A percentile compares a stretch with the other conserved stretches of the same genome.
Evolutionary conservation across 2,329 filamentous ascomycete species (phyloP).

Genomic region (Taxawa tesnikishii): DNA sequence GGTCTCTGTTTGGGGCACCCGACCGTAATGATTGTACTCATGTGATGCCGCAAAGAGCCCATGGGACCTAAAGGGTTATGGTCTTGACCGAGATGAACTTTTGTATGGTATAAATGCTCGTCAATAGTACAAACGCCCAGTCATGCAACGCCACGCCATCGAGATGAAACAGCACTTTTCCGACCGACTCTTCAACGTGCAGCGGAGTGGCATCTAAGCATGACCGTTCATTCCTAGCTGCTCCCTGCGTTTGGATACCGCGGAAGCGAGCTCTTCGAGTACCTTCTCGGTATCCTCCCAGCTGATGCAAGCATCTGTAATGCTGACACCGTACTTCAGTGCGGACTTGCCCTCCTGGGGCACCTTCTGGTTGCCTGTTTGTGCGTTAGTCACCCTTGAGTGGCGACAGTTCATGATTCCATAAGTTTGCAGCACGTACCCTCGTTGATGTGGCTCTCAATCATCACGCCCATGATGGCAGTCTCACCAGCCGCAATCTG

Average conservation of each 20-base stretch:
- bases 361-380: slow-evolving; percentile 72
- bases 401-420: neutral
- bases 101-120: no score
- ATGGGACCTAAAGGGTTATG: no score
- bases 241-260: slow-evolving; percentile 62
- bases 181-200: no score
- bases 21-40: no score
- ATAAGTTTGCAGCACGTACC: slow-evolving; percentile 38
- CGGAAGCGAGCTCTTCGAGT: slow-evolving; percentile 64
- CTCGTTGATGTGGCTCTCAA: slow-evolving; percentile 94
- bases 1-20: no score
- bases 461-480: slow-evolving; percentile 95
- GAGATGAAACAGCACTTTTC: no score
- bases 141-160: no score
- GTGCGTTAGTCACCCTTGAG: slow-evolving; percentile 2
- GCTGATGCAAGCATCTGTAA: slow-evolving; percentile 92
- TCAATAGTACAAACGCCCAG: no score
- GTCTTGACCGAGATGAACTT: no score
- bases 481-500: slow-evolving; percentile 78
- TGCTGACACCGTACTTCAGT: slow-evolving; percentile 87
- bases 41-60: no score
- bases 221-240: slow-evolving; percentile 14
- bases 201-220: no score
- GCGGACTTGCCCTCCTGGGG: slow-evolving; percentile 73
- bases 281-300: slow-evolving; percentile 83